Percentiles rank a stretch among this genome's conserved stretches.
Evolutionary conservation across 2,329 filamentous ascomycete species (phyloP).

Genomic region (Cladophialophora exuberans): DNA sequence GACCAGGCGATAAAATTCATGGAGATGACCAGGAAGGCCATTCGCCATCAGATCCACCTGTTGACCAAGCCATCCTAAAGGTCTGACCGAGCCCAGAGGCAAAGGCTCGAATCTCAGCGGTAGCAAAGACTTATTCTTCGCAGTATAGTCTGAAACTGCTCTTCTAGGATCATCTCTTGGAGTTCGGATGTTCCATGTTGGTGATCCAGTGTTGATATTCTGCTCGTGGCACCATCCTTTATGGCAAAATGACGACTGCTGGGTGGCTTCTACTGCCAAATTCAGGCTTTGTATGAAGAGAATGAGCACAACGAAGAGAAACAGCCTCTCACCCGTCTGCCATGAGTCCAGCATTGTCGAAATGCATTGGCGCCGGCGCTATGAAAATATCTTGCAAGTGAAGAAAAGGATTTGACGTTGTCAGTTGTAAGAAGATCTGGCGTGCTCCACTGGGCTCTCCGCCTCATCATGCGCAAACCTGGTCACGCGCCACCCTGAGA

Average conservation of each 20-base stretch:
- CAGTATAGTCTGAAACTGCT: conserved; percentile 10
- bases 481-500: too few relatives aligned
- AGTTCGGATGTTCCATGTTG: conserved; percentile 16
- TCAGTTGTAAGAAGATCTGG: too few relatives aligned
- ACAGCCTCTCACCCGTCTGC: neutral
- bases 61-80: conserved; percentile 56
- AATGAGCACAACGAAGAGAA: conserved; percentile 2
- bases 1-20: conserved; percentile 61
- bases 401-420: too few relatives aligned
- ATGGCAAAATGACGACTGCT: conserved; percentile 8
- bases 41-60: conserved; percentile 54
- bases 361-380: neutral
- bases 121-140: conserved; percentile 33
- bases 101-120: conserved; percentile 46
- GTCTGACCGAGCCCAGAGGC: conserved; percentile 54
- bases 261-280: neutral
- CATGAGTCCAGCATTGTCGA: conserved; percentile 15
- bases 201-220: neutral
- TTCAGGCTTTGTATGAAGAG: neutral
- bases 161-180: conserved; percentile 20
- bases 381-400: too few relatives aligned
- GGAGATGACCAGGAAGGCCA: conserved; percentile 58
- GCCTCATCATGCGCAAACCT: too few relatives aligned
- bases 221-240: conserved; percentile 9
- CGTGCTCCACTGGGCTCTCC: too few relatives aligned